Evolutionary conservation across 2,329 filamentous ascomycete species (phyloP), one percentile per base, ranked within the genome.

Genomic region (Aspergillus sp.): DNA sequence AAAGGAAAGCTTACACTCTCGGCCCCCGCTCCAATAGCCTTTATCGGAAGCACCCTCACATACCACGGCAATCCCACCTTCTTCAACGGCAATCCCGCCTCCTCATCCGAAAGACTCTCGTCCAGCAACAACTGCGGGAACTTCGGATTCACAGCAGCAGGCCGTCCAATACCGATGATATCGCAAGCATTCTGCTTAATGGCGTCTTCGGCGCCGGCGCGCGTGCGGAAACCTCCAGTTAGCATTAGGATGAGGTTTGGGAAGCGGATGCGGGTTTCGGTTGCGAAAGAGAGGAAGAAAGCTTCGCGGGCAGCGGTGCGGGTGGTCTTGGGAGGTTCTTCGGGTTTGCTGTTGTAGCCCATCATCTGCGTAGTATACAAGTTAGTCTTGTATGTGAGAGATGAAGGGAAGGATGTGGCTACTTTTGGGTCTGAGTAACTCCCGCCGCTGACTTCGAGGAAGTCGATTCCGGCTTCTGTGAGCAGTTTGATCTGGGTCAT

Each of bases 401-500:
- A 22, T 6, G 20, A 22, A 32, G 44, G 43, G 48, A 39, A 41
- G 48, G 33, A 56, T 46, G 33, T 49, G 7, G n/a, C 15, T 57
- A 79, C 76, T 44, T 53, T 57, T 0, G 79, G 73, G 47, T 81
- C 64, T 55, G 83, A 77, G 53, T 78, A 83, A 0, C 64, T 77
- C 0, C 85, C 84, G 0, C 84, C 85, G 15, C 77, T 81, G 22
- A 88, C 75, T 63, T 88, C 84, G 2, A 88, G 65, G 53, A 86
- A 86, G 63, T 88, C 84, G 1, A 87, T 65, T 0, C 64, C 63
- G 1, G 65, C 66, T 9, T 65, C 62, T 12, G 59, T 58, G 1
- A 70, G 4, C 68, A 77, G 35, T 70, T 72, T 4, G 7, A 84
- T 69, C 58, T 86, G 83, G 48, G 79, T 74, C 35, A 86, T 65